Base-by-base conservation (phyloP, 495 filamentous ascomycete species). In the Ramalina intermedia region DNA sequence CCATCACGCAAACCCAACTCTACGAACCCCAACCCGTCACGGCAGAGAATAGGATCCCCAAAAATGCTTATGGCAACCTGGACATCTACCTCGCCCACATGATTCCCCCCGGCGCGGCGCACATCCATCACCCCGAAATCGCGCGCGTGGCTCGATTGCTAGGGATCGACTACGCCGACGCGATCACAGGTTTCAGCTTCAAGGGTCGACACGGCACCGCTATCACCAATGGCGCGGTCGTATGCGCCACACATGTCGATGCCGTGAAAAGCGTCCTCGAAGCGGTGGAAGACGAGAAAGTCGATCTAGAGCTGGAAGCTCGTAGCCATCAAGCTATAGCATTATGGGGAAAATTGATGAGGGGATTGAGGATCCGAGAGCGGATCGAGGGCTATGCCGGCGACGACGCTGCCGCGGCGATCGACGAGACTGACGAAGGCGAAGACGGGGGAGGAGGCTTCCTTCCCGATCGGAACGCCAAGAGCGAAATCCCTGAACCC, bases 61-160 rank as follows among this genome's bases (percentile, higher is more conserved):
- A 81, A 52, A 99, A 99, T 55, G 72, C 67, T 8, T 99, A 80
- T 57, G 85, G 85, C 0, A 99, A 99, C 55, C 58, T 96, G 38
- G 91, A 96, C 59, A 58, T 96, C 21, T 96, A 90, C 59, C 85
- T 91, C 9, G 83, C 89, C 1, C 87, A 78, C 52, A 99, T 99
- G 91, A 69, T 96, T 7, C 91, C 91, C 0, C 61, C 71, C 13
- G 93, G 91, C 13, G 91, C 81, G 1, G 69, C 72, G 36, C 85
- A 99, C 60, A 68, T 88, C 45, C 66, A 61, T 41, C 73, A 82
- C 56, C 71, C 78, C 23, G 70, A 81, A 33, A 80, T 84, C n/a
- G 68, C 73, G 5, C 72, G 72, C 36, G 88, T 89, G 1, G 87
- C 87, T 18, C 76, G 72, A 46, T 68, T 93, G 7, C 58, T 96